Evolutionary conservation across 1,284 basidiomycete species (phyloP), one percentile per base, ranked within the genome.

Genomic region (Puccinia horiana): DNA sequence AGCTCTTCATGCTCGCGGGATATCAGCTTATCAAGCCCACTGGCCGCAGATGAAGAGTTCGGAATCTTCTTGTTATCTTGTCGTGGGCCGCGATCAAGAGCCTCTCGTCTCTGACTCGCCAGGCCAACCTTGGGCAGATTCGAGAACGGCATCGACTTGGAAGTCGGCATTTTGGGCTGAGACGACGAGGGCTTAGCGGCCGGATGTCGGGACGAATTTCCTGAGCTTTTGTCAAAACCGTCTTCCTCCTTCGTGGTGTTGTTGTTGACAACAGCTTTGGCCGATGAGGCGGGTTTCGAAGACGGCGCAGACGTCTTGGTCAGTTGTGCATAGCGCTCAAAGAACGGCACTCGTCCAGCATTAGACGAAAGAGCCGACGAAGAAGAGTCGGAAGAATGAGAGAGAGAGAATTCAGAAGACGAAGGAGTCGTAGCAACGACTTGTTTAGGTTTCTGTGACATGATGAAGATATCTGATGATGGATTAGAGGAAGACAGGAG

Each of bases 281-380:
- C 18, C 58, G 52, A 16, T 5, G 49, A 1, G 26, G 56, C 23
- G n/a, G n/a, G 49, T 26, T 52, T 52, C 23, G 37, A 14, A 35
- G 49, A n/a, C n/a, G n/a, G 29, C 20, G 20, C n/a, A 18, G 42
- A 14, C 56, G 23, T 42, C 40, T 74, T 52, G 20, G n/a, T 47
- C n/a, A 29, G 37, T 26, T 74, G 72, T 26, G 76, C 76, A 42
- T 78, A 78, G 20, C 65, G 67, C 26, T 78, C 76, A 16, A 78
- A 69, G 52, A 78, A 78, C 9, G 76, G 76, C 32, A 78, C 35
- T n/a, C 76, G 47, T 23, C 37, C 63, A 29, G 61, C 56, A 20
- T n/a, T 58, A 54, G 58, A 76, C 74, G 54, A 44, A 29, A 2
- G 2, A 14, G 16, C 40, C 12, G 76, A 78, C 20, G 44, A 70